These are phyloP conservation scores for Tremella mesenterica DNA, from an alignment of 768 basidiomycete genomes.

Conservation along the genomic window DNA sequence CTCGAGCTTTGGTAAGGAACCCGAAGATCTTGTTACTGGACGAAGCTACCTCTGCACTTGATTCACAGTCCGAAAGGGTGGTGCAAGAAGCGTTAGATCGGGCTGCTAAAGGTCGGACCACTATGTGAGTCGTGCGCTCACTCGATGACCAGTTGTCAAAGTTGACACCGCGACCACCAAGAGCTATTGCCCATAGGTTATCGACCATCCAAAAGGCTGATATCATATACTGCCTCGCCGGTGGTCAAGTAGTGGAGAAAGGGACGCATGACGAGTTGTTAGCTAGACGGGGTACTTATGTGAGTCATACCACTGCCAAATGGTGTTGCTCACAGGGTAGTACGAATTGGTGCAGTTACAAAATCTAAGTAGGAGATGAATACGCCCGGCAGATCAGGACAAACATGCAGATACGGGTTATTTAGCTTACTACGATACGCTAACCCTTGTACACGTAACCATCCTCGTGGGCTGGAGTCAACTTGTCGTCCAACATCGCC, in stretches of 20 bases:
- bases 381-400: too few species aligned
- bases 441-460: conserved; percentile 55
- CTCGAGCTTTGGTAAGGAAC: not conserved
- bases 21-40: not conserved
- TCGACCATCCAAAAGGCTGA: not conserved
- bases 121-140: too few species aligned
- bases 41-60: not conserved
- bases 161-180: not conserved
- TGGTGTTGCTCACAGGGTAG: too few species aligned
- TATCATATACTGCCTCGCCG: not conserved
- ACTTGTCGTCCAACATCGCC: conserved; percentile 51
- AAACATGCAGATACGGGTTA: too few species aligned
- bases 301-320: too few species aligned
- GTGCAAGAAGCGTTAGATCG: not conserved
- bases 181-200: not conserved
- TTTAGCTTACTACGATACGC: too few species aligned
- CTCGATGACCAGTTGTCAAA: not conserved
- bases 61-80: not conserved
- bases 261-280: not conserved
- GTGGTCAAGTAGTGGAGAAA: not conserved
- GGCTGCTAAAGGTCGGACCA: too few species aligned
- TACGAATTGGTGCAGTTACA: too few species aligned
- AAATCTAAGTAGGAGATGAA: too few species aligned
- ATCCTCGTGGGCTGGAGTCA: conserved; percentile 65
- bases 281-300: too few species aligned